Base-by-base conservation (phyloP, 495 filamentous ascomycete species). In the Penicillium mononematosum region DNA sequence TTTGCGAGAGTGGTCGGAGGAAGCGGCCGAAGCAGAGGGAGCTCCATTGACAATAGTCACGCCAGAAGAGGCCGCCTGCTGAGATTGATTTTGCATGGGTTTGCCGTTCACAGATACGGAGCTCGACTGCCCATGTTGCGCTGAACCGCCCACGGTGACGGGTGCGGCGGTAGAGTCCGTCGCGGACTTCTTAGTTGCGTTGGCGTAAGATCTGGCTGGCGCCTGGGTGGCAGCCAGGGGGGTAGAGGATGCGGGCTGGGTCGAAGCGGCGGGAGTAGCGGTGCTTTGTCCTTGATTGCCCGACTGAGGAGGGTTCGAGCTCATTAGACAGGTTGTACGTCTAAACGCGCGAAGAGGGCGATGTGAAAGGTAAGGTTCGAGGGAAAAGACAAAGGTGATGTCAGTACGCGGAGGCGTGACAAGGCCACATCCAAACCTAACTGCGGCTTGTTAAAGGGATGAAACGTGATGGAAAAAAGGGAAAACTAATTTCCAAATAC, bases 21-120 rank as follows among this genome's bases (percentile, higher is more conserved):
- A 70, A 66, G 77, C 70, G 65, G 76, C 78, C 45, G 75, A 72
- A 45, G 85, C 76, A 58, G 66, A 57, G 25, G 77, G 82, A 60
- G 84, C 84, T 64, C 86, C 84, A 78, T 86, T 88, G 55, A 86
- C 83, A 51, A 86, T 83, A 67, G 81, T 78, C 62, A 91, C 82
- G 56, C 87, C 88, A 71, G 85, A 79, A 65, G 69, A 58, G 32
- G 60, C 45, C 12, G 59, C 54, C 66, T 75, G 71, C 45, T 53
- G 59, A 24, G 59, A 56, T 67, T 75, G 71, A 46, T 52, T 60
- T 63, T 79, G 76, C 73, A 92, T 86, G 74, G 81, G 83, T 75
- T 87, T 85, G 81, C 89, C 89, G 80, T 93, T 96, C 82, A 93
- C 82, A 68, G 89, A 86, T 65, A 83, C 80, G 47, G 88, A 85